Conservation (phyloP, 2,329 filamentous ascomycete genomes). For the Corynespora cassiicola region DNA sequence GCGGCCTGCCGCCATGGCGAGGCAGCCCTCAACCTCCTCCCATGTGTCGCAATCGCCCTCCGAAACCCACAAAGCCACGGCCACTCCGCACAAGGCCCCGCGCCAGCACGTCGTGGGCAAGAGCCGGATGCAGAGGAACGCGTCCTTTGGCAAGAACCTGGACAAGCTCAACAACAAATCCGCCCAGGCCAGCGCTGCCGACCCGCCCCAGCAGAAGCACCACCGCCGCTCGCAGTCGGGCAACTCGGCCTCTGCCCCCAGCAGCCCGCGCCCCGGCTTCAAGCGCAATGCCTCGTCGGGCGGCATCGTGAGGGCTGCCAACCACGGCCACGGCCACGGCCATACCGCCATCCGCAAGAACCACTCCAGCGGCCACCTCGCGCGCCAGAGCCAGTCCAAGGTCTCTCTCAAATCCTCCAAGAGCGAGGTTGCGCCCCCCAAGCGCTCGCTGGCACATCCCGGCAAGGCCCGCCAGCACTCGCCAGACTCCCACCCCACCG, state of each 20-base stretch:
- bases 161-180: constrained; percentile 48
- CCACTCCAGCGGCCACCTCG: constrained; percentile 54
- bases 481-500: constrained; percentile 43
- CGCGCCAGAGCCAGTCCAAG: constrained; percentile 48
- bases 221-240: constrained; percentile 48
- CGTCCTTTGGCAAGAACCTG: constrained; percentile 50
- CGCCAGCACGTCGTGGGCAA: constrained; percentile 50
- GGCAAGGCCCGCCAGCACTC: constrained; percentile 39
- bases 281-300: constrained; percentile 53
- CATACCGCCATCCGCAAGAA: constrained; percentile 48
- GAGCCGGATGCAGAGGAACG: constrained; percentile 46
- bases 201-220: constrained; percentile 36
- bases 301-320: constrained; percentile 41
- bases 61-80: constrained; percentile 32
- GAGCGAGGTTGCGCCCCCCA: constrained; percentile 34
- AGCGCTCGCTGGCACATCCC: constrained; percentile 37
- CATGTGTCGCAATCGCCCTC: constrained; percentile 47
- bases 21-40: constrained; percentile 45
- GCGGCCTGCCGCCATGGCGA: constrained; percentile 40
- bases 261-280: constrained; percentile 47
- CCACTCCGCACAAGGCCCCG: constrained; percentile 41
- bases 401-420: constrained; percentile 45
- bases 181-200: constrained; percentile 32
- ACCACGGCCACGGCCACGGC: constrained; percentile 41
- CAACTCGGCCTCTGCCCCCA: constrained; percentile 40